Base-by-base conservation (phyloP, 2,329 filamentous ascomycete species). In the Purpureocillium lavendulum region DNA sequence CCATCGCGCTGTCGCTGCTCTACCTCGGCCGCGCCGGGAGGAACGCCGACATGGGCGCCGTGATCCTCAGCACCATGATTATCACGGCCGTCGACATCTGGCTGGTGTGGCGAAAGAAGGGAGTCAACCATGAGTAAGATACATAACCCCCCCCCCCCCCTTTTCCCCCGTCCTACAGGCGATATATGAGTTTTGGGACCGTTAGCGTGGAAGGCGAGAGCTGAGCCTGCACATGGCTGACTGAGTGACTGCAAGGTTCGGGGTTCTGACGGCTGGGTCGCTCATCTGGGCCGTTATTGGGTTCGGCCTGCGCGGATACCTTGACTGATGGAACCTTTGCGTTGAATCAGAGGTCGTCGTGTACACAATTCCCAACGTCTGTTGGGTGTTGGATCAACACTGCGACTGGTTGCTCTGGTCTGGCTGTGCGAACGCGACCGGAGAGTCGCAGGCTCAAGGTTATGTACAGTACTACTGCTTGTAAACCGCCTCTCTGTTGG, bases 1-100 rank as follows among this genome's bases (percentile, higher is more conserved):
- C 49, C 0, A 39, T 51, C n/a, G 40, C 40, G 5, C 10, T 39
- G 3, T 36, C 43, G 5, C 24, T 50, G 13, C 43, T 49, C 14
- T 8, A 26, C 2, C 35, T 50, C 4, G 40, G 39, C 10, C 33
- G 29, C 2, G 21, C 39, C 10, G 41, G 41, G 2, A 30, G 28
- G 18, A 43, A 36, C 24, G 35, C 44, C 4, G 47, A 42, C 6
- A 46, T 49, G 45, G 48, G 48, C 1, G 39, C 45, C 1, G 30
- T 49, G n/a, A 43, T 50, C n/a, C 31, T 51, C 4, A 45, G 45
- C 24, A 45, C 44, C 4, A 26, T 51, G 38, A 33, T 33, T 13
- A 37, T 49, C 11, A 44, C 47, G 13, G 42, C 13, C 13, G 45
- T 44, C 7, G 47, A 51, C 32, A 35, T 46, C 2, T 48, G 44